Percentiles rank a stretch among this genome's conserved stretches.
Evolutionary conservation across 106 monocot species (phyloP).

Genomic region (Dioscorea alata): DNA sequence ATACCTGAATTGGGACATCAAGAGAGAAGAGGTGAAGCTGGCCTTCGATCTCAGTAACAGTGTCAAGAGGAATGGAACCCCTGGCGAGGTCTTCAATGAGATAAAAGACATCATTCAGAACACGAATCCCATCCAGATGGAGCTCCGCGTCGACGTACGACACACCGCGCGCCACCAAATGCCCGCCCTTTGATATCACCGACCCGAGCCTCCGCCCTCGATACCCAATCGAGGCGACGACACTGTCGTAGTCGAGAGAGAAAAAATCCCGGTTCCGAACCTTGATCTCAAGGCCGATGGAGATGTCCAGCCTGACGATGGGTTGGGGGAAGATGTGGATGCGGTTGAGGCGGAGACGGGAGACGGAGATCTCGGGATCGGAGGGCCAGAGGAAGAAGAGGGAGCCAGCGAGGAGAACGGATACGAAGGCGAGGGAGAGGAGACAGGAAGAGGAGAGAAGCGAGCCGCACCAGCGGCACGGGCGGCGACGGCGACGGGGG

Average conservation of each 20-base stretch:
- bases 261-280: constrained; percentile 74
- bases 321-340: constrained; percentile 34
- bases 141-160: constrained; percentile 72
- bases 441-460: constrained; percentile 25
- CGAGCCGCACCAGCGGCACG: constrained; percentile 13
- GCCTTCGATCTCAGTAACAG: constrained; percentile 61
- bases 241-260: constrained; percentile 43
- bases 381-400: constrained; percentile 69
- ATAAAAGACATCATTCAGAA: constrained; percentile 52
- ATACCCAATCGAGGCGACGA: constrained; percentile 47
- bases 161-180: constrained; percentile 56
- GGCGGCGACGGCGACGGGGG: constrained; percentile 7
- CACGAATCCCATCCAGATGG: constrained; percentile 45
- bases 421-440: constrained; percentile 13
- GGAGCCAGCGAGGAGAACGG: constrained; percentile 19
- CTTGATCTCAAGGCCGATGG: constrained; percentile 35
- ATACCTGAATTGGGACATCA: constrained; percentile 59
- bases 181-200: constrained; percentile 42
- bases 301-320: constrained; percentile 27
- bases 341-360: constrained; percentile 47
- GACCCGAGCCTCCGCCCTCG: constrained; percentile 52
- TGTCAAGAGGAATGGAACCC: constrained; percentile 59
- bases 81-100: constrained; percentile 64
- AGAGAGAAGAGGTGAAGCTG: constrained; percentile 42
- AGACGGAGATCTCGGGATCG: constrained; percentile 41